Percentiles rank a stretch among this genome's conserved stretches.
These are phyloP conservation scores for Coriolopsis trogii DNA, from an alignment of 1,284 basidiomycete species.

Conservation along the genomic window DNA sequence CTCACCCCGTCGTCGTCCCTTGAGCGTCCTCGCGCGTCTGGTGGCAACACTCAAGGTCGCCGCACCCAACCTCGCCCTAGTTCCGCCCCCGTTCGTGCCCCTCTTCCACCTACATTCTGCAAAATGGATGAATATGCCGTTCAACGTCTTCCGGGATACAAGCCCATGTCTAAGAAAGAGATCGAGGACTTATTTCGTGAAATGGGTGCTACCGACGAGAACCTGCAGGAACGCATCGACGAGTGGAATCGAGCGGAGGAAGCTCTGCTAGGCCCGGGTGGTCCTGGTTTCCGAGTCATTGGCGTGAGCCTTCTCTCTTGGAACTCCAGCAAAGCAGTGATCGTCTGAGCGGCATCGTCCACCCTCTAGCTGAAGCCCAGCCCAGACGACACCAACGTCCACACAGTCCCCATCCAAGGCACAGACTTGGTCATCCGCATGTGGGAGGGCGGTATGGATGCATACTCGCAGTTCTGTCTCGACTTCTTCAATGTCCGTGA, in stretches of 20 bases:
- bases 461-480: constrained; percentile 1
- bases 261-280: background rate
- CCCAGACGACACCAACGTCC: background rate
- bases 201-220: background rate
- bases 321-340: background rate
- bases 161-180: background rate
- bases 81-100: too few species aligned
- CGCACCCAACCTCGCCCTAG: too few species aligned
- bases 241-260: background rate
- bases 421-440: background rate
- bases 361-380: background rate
- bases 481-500: background rate
- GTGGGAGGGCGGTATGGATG: constrained; percentile 1
- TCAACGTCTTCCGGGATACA: background rate
- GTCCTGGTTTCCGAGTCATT: background rate
- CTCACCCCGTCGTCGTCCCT: too few species aligned
- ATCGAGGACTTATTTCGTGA: background rate
- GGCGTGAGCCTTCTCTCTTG: background rate
- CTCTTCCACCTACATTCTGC: background rate
- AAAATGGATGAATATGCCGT: background rate
- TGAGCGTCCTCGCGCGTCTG: too few species aligned
- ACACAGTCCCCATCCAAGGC: background rate
- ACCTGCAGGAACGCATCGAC: background rate
- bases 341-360: background rate
- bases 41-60: too few species aligned